Evolutionary conservation across 2,329 filamentous ascomycete genomes (phyloP), one percentile per base, ranked within the genome.

Genomic region (Ceratocystis variospora): DNA sequence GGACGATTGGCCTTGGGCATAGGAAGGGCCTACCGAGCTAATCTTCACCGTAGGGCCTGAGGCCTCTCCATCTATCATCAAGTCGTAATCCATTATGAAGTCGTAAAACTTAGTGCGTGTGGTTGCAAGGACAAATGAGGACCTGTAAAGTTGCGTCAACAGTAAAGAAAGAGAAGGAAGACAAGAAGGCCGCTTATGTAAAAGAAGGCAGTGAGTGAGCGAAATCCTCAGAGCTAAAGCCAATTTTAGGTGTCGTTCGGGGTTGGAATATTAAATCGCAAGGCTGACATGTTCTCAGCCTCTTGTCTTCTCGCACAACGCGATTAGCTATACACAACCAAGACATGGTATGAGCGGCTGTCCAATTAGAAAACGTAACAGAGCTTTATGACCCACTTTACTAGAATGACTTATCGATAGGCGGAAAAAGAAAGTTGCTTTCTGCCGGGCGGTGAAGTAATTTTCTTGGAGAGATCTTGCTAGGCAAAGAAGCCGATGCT

Each of bases 21-120:
- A 37, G 25, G 53, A 10, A 62, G 53, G 28, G 64, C 78, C 66
- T 79, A 84, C 81, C 71, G 82, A 81, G 67, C 81, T 83, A 71
- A 85, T 84, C 73, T 83, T 85, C 74, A 83, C 81, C 68, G 79
- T 78, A 69, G 80, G 81, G 70, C 81, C 81, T 69, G 82, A 75
- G 57, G 80, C 75, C 74, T 84, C 82, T 73, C 77, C 79, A 70
- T 84, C 82, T 77, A 83, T 80, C 73, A 80, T 79, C 79, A 83
- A 81, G 70, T 85, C 82, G 75, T 84, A 84, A 70, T 84, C 81
- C 81, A 84, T 83, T 17, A 41, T 64, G 59, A 66, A 44, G 7
- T 48, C 41, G 61, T 33, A 33, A 37, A 59, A 63, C 19, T 28
- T n/a, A 61, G 64, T 61, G 31, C 8, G 19, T 33, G 28, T 37